Evolutionary conservation across 768 basidiomycete species (phyloP).

Genomic region (Rhodotorula taiwanensis): DNA sequence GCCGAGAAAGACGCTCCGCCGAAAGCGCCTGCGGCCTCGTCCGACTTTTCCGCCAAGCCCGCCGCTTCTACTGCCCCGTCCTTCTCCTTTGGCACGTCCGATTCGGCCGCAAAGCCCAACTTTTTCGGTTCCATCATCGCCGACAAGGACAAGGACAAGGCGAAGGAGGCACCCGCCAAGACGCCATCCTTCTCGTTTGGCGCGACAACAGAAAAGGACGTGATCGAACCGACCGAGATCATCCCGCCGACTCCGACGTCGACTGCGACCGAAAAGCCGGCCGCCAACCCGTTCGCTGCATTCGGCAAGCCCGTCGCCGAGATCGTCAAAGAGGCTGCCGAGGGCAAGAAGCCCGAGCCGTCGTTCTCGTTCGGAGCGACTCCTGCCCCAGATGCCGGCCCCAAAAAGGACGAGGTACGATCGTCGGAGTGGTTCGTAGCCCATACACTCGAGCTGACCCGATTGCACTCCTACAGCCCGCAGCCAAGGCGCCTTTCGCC

Average conservation of each 20-base stretch:
- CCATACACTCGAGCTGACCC: too few relatives aligned
- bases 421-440: too few relatives aligned
- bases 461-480: too few relatives aligned
- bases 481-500: slow-evolving; percentile 2
- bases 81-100: slow-evolving; percentile 13
- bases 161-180: not conserved
- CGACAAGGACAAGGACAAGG: slow-evolving; percentile 11
- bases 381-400: not conserved
- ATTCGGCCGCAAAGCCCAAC: slow-evolving; percentile 45
- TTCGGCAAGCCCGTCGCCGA: slow-evolving; percentile 33
- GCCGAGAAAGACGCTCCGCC: too few relatives aligned
- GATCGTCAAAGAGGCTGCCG: slow-evolving; percentile 6
- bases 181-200: slow-evolving; percentile 22
- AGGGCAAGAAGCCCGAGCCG: slow-evolving; percentile 3
- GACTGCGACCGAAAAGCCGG: too few relatives aligned
- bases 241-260: not conserved
- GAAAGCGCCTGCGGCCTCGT: slow-evolving; percentile 3
- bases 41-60: slow-evolving; percentile 26
- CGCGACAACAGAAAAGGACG: not conserved
- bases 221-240: slow-evolving; percentile 17
- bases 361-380: slow-evolving; percentile 21
- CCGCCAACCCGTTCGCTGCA: slow-evolving; percentile 35
- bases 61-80: not conserved
- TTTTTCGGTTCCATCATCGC: slow-evolving; percentile 60
- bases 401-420: slow-evolving; percentile 18